A percentile compares a stretch with the other conserved stretches of the same genome.
Conservation (phyloP, 129 eudicot species). For the Flaveria brownii region DNA sequence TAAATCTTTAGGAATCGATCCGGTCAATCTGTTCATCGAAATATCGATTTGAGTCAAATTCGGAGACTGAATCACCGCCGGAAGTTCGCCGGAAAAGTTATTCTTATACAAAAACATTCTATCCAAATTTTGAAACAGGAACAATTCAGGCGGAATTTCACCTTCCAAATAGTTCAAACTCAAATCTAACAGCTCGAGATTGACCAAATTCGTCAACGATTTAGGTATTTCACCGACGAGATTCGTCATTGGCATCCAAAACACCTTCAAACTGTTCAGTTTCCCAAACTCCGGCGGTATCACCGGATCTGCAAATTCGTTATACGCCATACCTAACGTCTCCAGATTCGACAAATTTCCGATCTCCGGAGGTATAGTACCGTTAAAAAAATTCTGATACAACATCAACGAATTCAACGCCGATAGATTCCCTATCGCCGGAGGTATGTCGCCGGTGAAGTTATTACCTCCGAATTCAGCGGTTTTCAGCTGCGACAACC, state of each 20-base stretch:
- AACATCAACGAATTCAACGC: conserved; percentile 40
- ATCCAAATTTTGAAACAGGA: conserved; percentile 50
- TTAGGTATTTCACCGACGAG: conserved; percentile 61
- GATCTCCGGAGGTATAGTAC: conserved; percentile 59
- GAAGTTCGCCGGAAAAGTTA: conserved; percentile 55
- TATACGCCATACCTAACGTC: conserved; percentile 48
- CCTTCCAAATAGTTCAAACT: conserved; percentile 54
- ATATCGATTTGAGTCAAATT: conserved; percentile 59
- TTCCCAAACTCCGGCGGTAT: conserved; percentile 67
- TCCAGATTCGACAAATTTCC: conserved; percentile 57
- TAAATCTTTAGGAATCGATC: conserved; percentile 57
- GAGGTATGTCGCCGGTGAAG: conserved; percentile 80
- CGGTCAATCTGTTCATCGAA: conserved; percentile 58
- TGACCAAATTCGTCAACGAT: conserved; percentile 46
- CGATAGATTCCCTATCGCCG: conserved; percentile 51
- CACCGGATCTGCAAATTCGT: conserved; percentile 40
- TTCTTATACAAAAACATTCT: conserved; percentile 48
- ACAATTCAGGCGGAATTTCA: conserved; percentile 61
- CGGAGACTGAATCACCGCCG: conserved; percentile 44
- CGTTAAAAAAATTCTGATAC: conserved; percentile 59
- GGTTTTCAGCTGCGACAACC: conserved; percentile 32
- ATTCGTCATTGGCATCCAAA: conserved; percentile 54
- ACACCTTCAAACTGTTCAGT: conserved; percentile 39
- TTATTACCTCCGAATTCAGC: conserved; percentile 60
- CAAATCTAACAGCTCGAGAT: conserved; percentile 57